Evolutionary conservation across 2,329 filamentous ascomycete species (phyloP), one percentile per base, ranked within the genome.

Genomic region (Trichoderma koningiopsis): DNA sequence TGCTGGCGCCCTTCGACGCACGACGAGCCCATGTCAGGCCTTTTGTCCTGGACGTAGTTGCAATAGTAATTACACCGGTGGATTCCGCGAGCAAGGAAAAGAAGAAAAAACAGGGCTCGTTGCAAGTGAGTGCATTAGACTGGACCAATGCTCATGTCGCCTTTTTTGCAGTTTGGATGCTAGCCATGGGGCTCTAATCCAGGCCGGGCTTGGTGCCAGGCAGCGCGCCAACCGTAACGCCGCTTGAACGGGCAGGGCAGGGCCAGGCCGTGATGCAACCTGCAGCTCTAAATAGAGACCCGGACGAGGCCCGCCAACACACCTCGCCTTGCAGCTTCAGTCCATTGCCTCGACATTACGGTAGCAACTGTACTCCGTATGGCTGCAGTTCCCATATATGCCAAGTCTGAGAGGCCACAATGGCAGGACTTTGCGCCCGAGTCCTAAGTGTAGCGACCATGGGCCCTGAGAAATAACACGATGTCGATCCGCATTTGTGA

Each of bases 91-190:
- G 40, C 6, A 27, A 31, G 27, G 24, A 37, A 37, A 35, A 19
- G 2, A 63, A 35, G 27, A 37, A 27, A 19, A 33, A 27, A 65
- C 53, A 40, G 40, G 62, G 62, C 53, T 57, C 7, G 62, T 57
- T 31, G 62, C 62, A 57, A 65, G 62, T 65, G 53, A 65, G 53
- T 65, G 62, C 62, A 65, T 65, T 47, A 57, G 62, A 8, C 56
- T 14, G 31, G 62, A 8, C 56, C 14, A n/a, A n/a, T 57, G 62
- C 52, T 57, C 43, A 22, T 22, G 43, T 47, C 62, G 62, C 62
- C 62, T 57, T n/a, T 64, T 29, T 55, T 37, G 35, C 61, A 49
- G 35, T 65, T 65, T 65, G 14, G 19, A 64, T 56, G 49, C 61
- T 43, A 64, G 49, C 22, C 43, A 47, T 27, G 35, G n/a, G 13